Conservation (phyloP, 2,329 filamentous ascomycete genomes). For the Ophiostoma piceae region DNA sequence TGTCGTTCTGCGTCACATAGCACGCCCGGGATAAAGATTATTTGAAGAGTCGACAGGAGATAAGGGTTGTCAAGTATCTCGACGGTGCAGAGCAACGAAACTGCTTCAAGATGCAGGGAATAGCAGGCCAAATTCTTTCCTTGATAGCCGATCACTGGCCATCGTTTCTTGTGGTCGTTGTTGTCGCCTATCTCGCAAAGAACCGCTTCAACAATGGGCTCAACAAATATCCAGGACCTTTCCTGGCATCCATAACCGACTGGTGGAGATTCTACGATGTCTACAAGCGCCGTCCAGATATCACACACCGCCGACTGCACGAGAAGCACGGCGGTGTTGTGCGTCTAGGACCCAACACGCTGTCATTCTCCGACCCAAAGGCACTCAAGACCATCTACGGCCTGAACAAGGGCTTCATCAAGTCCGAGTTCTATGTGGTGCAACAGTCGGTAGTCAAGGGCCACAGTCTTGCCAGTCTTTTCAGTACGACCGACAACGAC, state of each 20-base stretch:
- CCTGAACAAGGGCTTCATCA: constrained; percentile 72
- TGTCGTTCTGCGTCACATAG: background rate
- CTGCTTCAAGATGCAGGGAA: constrained; percentile 28
- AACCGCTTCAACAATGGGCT: constrained; percentile 54
- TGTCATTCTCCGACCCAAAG: constrained; percentile 69
- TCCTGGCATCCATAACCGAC: constrained; percentile 62
- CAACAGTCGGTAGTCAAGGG: constrained; percentile 69
- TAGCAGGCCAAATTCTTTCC: constrained; percentile 36
- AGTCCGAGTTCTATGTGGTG: constrained; percentile 78
- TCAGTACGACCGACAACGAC: constrained; percentile 68
- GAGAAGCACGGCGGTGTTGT: constrained; percentile 68
- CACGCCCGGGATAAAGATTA: background rate
- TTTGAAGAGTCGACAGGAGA: background rate
- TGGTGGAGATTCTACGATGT: constrained; percentile 72
- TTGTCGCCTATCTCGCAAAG: constrained; percentile 41
- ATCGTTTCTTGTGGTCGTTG: constrained; percentile 33
- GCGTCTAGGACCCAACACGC: constrained; percentile 64
- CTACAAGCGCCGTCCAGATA: constrained; percentile 57
- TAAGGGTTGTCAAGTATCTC: background rate
- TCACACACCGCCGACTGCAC: constrained; percentile 64
- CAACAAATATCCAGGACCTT: constrained; percentile 66
- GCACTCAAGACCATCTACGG: constrained; percentile 75
- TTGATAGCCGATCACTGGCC: constrained; percentile 43
- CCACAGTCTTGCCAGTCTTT: constrained; percentile 63
- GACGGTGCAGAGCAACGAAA: background rate